A percentile compares a stretch with the other conserved stretches of the same genome.
These are phyloP conservation scores for Penicillium samsonianum DNA, from an alignment of 495 filamentous ascomycete genomes.

Conservation along the genomic window DNA sequence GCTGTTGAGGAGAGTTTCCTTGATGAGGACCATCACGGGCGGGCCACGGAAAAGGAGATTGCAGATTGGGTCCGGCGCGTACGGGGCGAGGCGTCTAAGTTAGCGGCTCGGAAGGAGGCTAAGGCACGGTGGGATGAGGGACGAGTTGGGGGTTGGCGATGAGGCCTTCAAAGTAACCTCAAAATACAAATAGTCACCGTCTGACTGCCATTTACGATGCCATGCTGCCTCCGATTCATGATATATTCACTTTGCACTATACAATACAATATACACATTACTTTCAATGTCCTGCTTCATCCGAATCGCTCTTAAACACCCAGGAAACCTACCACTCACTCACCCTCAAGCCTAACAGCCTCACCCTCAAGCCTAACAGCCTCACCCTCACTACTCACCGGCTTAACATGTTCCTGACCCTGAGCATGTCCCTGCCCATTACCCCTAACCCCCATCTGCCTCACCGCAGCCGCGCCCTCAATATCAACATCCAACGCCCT, in stretches of 20 bases:
- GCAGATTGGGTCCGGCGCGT: constrained; percentile 80
- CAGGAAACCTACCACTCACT: not conserved
- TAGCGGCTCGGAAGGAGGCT: constrained; percentile 74
- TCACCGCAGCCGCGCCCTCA: constrained; percentile 13
- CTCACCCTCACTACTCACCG: not conserved
- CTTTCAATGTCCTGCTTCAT: not conserved
- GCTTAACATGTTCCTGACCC: constrained; percentile 1
- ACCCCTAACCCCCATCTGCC: not conserved
- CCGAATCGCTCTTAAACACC: not conserved
- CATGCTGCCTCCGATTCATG: constrained; percentile 1
- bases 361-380: not conserved
- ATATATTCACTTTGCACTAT: constrained; percentile 3
- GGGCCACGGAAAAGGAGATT: constrained; percentile 74
- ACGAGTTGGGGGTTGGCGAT: constrained; percentile 89
- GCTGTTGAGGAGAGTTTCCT: constrained; percentile 91
- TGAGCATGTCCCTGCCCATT: not conserved
- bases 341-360: not conserved
- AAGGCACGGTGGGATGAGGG: constrained; percentile 95
- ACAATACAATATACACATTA: not conserved
- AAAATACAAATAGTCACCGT: not conserved
- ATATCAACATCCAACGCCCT: constrained; percentile 9
- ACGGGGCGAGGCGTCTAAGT: constrained; percentile 70
- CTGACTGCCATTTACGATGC: constrained; percentile 1
- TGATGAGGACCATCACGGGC: constrained; percentile 56
- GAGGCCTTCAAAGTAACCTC: constrained; percentile 27